Evolutionary conservation across 2,329 filamentous ascomycete species (phyloP).

Genomic region (Xylariaceae sp.): DNA sequence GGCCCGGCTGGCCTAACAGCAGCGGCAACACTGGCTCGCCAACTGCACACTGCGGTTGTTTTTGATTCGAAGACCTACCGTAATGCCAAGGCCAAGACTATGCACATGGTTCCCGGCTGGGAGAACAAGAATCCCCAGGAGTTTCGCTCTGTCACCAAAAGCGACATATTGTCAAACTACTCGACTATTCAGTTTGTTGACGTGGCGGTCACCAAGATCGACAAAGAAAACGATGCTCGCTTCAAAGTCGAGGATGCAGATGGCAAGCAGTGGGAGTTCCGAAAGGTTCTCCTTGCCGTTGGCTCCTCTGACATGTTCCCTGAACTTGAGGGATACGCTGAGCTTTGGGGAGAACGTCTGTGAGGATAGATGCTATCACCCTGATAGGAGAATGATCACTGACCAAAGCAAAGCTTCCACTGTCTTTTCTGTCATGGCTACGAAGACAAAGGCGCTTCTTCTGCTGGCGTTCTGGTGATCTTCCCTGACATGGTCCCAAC

Average conservation of each 20-base stretch:
- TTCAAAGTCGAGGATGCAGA: slow-evolving; percentile 31
- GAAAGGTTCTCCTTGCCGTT: slow-evolving; percentile 18
- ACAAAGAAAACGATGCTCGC: slow-evolving; percentile 15
- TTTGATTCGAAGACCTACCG: slow-evolving; percentile 18
- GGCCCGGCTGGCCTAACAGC: slow-evolving; percentile 22
- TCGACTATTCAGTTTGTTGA: slow-evolving; percentile 17
- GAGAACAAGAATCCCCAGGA: slow-evolving; percentile 16
- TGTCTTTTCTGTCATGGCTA: slow-evolving; percentile 21
- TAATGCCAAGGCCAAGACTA: slow-evolving; percentile 11
- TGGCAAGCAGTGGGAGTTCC: slow-evolving; percentile 14
- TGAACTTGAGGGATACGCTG: slow-evolving; percentile 14
- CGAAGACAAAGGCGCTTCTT: slow-evolving; percentile 16
- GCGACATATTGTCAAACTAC: slow-evolving; percentile 13
- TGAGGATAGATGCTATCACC: not conserved
- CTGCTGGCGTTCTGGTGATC: slow-evolving; percentile 15
- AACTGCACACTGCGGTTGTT: slow-evolving; percentile 20
- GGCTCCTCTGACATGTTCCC: slow-evolving; percentile 15
- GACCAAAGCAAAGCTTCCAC: slow-evolving; percentile 12
- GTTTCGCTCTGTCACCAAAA: slow-evolving; percentile 9
- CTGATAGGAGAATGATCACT: not conserved
- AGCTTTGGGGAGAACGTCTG: slow-evolving; percentile 17
- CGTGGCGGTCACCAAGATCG: slow-evolving; percentile 10
- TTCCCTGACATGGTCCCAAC: slow-evolving; percentile 5
- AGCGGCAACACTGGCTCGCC: slow-evolving; percentile 15
- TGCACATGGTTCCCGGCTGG: slow-evolving; percentile 22